Base-by-base conservation (phyloP, 345 rosid species). In the Acer campestre region DNA sequence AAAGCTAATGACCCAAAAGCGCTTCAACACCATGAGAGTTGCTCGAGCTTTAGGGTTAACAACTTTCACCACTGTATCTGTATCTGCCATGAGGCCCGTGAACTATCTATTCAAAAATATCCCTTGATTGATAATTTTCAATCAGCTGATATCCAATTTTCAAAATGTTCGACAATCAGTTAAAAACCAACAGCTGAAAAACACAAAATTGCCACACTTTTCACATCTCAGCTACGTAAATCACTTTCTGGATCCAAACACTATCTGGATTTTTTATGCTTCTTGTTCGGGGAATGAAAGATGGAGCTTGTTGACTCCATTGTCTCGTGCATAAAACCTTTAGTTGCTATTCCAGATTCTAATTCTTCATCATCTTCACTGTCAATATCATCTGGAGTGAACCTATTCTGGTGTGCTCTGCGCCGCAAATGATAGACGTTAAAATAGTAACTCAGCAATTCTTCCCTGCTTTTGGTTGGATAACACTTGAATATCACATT, bases 341-440 rank as follows among this genome's bases (percentile, higher is more conserved):
- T 79, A 64, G 67, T 58, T 70, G 17, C 75, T 46, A 53, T 69
- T 44, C 77, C 84, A 46, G 67, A 46, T 74, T 78, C 93, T 1
- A 80, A 66, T 48, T 85, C 88, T 67, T 82, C 88, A 23, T 92
- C 92, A 35, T 92, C 92, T 78, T 92, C 97, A 46, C 97, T 96
- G 78, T 88, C 80, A 75, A 88, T 81, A 56, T 84, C 84, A 64
- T 69, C 65, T 20, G 86, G 92, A 71, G 84, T 76, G 27, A 23
- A 73, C 82, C 99, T 84, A 64, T 85, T 96, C 81, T 94, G 99
- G 51, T 82, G 70, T 71, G 93, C 97, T 78, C 98, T 90, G 59
- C 89, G 87, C 82, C 87, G 88, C 87, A 94, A 59, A 84, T 94
- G 88, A 44, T 81, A 84, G 76, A 91, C 98, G 70, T 94, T 94